Base-by-base conservation (phyloP, 805 yeast genomes). In the Kuraishia molischiana region DNA sequence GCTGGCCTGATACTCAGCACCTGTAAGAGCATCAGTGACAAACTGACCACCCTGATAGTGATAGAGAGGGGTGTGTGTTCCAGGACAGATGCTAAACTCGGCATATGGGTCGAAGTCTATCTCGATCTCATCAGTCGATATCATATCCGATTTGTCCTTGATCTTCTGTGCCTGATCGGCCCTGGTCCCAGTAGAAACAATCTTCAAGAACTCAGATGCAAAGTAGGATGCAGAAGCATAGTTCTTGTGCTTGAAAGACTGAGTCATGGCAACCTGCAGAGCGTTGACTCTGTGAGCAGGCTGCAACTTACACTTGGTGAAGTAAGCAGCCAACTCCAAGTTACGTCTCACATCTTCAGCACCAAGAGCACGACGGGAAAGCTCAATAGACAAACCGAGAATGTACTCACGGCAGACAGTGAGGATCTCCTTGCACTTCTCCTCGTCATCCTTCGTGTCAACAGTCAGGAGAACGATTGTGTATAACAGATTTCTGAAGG, bases 271-370 rank as follows among this genome's bases (percentile, higher is more conserved):
- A 40, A 87, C 95, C 58, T 86, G 94, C 50, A 87, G 69, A 10
- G 97, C 95, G 53, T 86, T 81, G 38, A 81, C 75, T 42, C 82
- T 75, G 60, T 92, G 98, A 5, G 82, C 80, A 26, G 84, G 79
- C 45, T 82, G 85, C 49, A 92, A 71, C 46, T 82, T 74, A 20
- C 89, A 80, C 54, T 75, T 79, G 11, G 98, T 86, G 67, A 92
- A 94, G 62, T 90, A 90, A 1, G 97, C 94, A 4, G 98, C 97
- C 47, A 92, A 67, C 60, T 92, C 97, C 53, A 92, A 69, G 59
- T 86, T 89, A 45, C 97, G 82, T 59, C 86, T 82, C 39, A 82
- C 67, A 43, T 79, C 79, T 22, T 72, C 71, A 9, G 79, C 68
- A 24, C 82, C 85, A 41, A 94, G 62, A 9, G 82, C 56, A 62